Conservation (phyloP, 305 asterid species). For the Fraxinus floribunda region DNA sequence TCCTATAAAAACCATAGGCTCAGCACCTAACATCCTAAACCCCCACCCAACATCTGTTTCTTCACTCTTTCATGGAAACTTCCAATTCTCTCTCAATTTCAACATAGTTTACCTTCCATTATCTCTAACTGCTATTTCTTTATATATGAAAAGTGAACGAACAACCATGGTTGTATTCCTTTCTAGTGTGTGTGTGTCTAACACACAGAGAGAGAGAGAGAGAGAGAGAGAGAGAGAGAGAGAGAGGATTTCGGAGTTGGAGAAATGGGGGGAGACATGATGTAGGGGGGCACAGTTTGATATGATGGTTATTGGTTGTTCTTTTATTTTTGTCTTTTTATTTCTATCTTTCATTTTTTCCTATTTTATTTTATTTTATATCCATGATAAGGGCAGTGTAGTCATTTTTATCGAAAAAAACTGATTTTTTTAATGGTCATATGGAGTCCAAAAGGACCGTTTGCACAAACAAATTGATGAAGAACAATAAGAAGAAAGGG, state of each 20-base stretch:
- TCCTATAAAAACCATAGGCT: background rate
- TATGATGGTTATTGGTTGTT: background rate
- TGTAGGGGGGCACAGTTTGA: background rate
- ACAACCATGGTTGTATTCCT: background rate
- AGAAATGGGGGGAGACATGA: background rate
- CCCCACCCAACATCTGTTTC: background rate
- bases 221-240: background rate
- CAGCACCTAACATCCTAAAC: background rate
- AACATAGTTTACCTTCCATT: background rate
- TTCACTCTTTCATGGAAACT: background rate
- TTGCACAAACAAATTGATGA: background rate
- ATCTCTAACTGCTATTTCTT: background rate
- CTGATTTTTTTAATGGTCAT: background rate
- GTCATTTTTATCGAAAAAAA: background rate
- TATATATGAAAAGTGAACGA: too few relatives aligned
- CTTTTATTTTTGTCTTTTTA: too few relatives aligned
- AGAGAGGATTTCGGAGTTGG: background rate
- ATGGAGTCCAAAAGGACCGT: background rate
- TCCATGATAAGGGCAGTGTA: background rate
- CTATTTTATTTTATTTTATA: too few relatives aligned
- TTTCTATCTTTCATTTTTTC: background rate
- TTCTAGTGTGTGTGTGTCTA: background rate
- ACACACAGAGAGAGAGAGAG: too few relatives aligned
- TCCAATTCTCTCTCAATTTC: background rate
- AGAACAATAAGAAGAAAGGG: too few relatives aligned